phyloP scores from a whole-genome alignment of 768 basidiomycete species.

The Steccherinum ochraceum region DNA sequence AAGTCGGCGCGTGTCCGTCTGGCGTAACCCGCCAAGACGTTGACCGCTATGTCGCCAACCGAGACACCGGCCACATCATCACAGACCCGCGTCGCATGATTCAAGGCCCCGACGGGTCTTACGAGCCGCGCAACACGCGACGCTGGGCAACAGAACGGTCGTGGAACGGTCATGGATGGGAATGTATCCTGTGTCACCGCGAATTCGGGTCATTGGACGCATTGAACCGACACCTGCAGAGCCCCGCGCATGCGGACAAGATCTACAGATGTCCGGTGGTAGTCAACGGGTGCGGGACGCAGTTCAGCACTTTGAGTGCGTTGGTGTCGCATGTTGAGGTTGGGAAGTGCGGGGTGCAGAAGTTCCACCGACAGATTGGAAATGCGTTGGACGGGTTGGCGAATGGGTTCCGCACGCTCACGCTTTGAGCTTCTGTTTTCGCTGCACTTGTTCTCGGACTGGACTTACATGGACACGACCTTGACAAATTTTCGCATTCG shows the following conservation, averaged over 20 bases:
- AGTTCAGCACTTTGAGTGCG: constrained; percentile 49
- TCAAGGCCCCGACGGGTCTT: constrained; percentile 21
- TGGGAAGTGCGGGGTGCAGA: constrained; percentile 47
- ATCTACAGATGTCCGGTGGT: constrained; percentile 47
- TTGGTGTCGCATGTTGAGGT: constrained; percentile 64
- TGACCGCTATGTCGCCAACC: constrained; percentile 33
- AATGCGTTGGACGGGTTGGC: constrained; percentile 28
- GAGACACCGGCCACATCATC: constrained; percentile 43
- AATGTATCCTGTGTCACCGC: constrained; percentile 57
- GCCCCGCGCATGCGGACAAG: constrained; percentile 49
- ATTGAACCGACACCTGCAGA: constrained; percentile 60
- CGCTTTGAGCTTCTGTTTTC: too few relatives aligned
- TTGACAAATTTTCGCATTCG: too few relatives aligned
- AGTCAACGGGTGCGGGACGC: constrained; percentile 30
- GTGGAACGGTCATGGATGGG: constrained; percentile 38
- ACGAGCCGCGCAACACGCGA: constrained; percentile 25
- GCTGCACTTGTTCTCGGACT: too few relatives aligned
- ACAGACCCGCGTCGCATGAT: constrained; percentile 51
- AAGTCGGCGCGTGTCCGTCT: constrained; percentile 50
- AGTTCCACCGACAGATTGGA: constrained; percentile 35
- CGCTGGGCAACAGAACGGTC: constrained; percentile 28
- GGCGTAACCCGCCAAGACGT: constrained; percentile 34
- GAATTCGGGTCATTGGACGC: constrained; percentile 31
- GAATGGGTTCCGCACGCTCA: neutral
- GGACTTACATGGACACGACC: too few relatives aligned